Evolutionary conservation across 2,329 filamentous ascomycete genomes (phyloP).

Genomic region (Biscogniauxia marginata): DNA sequence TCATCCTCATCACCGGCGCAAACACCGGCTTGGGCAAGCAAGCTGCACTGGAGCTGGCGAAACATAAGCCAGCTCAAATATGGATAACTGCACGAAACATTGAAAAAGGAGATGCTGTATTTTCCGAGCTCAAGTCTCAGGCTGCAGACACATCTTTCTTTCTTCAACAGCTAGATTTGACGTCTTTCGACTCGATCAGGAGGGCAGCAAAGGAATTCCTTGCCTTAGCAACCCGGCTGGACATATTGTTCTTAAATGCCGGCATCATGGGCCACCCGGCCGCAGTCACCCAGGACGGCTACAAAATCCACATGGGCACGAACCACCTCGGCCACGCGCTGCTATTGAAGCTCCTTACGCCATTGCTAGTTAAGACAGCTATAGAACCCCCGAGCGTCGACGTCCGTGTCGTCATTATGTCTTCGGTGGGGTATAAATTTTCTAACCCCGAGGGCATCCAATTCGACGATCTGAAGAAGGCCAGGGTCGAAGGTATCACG

Average conservation of each 20-base stretch:
- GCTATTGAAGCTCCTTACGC: slow-evolving; percentile 3
- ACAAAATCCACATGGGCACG: slow-evolving; percentile 15
- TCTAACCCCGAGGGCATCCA: too few relatives aligned
- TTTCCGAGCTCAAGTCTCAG: too few relatives aligned
- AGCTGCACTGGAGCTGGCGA: slow-evolving; percentile 13
- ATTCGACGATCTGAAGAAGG: too few relatives aligned
- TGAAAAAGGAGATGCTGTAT: too few relatives aligned
- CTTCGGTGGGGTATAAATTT: too few relatives aligned
- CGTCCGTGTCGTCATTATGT: too few relatives aligned
- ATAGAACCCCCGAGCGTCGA: too few relatives aligned
- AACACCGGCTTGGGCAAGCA: slow-evolving; percentile 7
- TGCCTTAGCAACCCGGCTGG: slow-evolving; percentile 4
- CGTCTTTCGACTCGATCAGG: slow-evolving; percentile 4
- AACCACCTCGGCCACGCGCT: slow-evolving; percentile 18
- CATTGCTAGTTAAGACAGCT: too few relatives aligned
- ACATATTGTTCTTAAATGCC: slow-evolving; percentile 14
- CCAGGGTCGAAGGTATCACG: too few relatives aligned
- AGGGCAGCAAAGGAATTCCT: slow-evolving; percentile 7
- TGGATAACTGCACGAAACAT: too few relatives aligned
- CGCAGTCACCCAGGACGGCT: slow-evolving; percentile 7
- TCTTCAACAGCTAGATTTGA: slow-evolving; percentile 10
- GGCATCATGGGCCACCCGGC: slow-evolving; percentile 8
- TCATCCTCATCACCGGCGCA: slow-evolving; percentile 13
- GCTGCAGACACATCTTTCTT: slow-evolving; percentile 12
- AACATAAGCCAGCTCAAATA: slow-evolving; percentile 11